Conservation (phyloP, 495 filamentous ascomycete genomes). For the Articulospora tetracladia region DNA sequence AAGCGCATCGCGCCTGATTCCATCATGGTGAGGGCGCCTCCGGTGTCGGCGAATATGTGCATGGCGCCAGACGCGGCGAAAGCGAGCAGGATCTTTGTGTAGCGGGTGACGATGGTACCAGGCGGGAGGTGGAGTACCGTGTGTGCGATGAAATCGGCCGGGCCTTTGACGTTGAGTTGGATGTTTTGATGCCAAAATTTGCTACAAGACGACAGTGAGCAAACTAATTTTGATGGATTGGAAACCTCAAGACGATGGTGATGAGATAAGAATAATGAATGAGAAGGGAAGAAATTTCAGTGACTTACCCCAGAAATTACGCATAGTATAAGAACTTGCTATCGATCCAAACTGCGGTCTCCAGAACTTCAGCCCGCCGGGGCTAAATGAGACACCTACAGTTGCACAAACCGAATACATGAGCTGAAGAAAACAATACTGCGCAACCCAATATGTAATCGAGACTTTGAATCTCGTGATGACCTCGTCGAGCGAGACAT, state of each 20-base stretch:
- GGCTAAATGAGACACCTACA: background rate
- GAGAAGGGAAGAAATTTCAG: background rate
- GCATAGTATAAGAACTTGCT: background rate
- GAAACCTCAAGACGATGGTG: too few species aligned
- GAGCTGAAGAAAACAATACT: conserved; percentile 1
- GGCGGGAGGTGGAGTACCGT: conserved; percentile 27
- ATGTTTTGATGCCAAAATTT: conserved; percentile 39
- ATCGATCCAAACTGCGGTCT: conserved; percentile 3
- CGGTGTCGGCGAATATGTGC: conserved; percentile 26
- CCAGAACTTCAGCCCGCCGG: background rate
- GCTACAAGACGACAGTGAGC: conserved; percentile 16
- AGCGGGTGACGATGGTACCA: conserved; percentile 28
- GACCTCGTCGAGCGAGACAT: background rate
- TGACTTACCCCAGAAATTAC: conserved; percentile 6
- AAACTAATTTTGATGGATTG: too few species aligned
- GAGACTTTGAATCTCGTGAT: background rate
- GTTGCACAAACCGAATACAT: conserved; percentile 5
- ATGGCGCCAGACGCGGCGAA: conserved; percentile 32
- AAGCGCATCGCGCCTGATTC: conserved; percentile 29
- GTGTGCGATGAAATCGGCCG: conserved; percentile 28
- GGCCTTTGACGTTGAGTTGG: conserved; percentile 26
- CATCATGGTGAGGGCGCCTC: conserved; percentile 14
- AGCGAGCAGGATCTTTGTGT: conserved; percentile 28
- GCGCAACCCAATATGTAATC: background rate
- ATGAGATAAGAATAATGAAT: background rate